Evolutionary conservation across 78 protist genomes (phyloP), one percentile per base, ranked within the genome.

Genomic region (Dictyostelium purpureum): DNA sequence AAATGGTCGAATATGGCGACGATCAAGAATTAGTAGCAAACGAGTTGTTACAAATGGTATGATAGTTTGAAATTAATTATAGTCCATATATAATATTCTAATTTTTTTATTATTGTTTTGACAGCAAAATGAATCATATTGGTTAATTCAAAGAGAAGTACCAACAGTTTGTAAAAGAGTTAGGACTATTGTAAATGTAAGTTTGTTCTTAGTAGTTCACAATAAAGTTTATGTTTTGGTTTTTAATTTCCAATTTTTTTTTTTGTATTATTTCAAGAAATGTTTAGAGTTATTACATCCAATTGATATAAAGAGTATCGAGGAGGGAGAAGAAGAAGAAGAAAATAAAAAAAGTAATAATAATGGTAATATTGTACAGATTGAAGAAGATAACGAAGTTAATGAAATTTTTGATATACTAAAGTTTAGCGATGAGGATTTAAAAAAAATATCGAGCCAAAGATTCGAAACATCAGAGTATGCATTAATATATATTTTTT

Each of bases 91-190:
- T 57, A 5, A 26, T 57, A n/a, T 56, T 26, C 10, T n/a, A 19
- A 56, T 56, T 56, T 6, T 9, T 57, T 57, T 57, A 11, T 35
- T 28, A 59, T 59, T 59, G 24, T 19, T 54, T 54, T 11, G 9
- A 11, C 14, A 75, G 92, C 92, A 85, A 73, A 42, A 71, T 38
- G 92, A 85, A 61, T 47, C 92, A 31, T 40, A 26, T 47, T 85
- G 92, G 92, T 59, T 85, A 42, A 85, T 85, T n/a, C 65, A 85
- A 61, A 37, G 71, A 73, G 92, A 85, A 24, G 78, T 85, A 43
- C 92, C 92, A 12, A 47, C 51, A 28, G 75, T 85, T 49, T 85
- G 92, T 59, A 73, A 70, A 59, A 73, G 92, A 40, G 92, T 85
- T 6, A 85, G 37, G 35, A 74, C 74, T 47, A 85, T 85, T 24